Conservation (phyloP, 208 protist genomes). For the Kentomonas sorsogonicus region DNA sequence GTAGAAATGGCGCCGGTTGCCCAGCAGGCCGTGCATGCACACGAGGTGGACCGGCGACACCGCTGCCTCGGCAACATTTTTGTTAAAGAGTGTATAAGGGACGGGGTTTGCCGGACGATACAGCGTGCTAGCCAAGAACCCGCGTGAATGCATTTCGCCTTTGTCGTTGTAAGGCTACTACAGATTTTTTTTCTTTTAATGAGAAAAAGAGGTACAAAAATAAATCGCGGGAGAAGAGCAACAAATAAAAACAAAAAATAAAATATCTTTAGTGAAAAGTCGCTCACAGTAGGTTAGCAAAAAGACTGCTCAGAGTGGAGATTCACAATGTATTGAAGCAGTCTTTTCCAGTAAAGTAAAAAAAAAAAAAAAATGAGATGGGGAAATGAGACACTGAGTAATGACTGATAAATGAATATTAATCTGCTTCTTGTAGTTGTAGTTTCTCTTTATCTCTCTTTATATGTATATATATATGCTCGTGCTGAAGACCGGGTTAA, state of each 20-base stretch:
- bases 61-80: constrained; percentile 12
- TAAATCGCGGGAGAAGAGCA: constrained; percentile 2
- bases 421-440: not conserved
- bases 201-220: constrained; percentile 8
- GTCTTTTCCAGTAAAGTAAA: not conserved
- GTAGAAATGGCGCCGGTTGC: constrained; percentile 29
- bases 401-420: no score
- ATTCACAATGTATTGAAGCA: no score
- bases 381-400: no score
- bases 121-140: constrained; percentile 14
- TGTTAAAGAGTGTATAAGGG: constrained; percentile 12
- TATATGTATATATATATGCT: no score
- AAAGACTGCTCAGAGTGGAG: no score
- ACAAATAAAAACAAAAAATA: not conserved
- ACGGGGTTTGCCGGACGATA: constrained; percentile 15
- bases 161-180: not conserved
- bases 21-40: constrained; percentile 43
- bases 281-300: no score
- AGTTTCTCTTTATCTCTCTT: not conserved
- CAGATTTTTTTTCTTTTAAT: constrained; percentile 4
- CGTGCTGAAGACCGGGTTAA: no score
- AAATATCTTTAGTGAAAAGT: not conserved
- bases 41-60: constrained; percentile 32
- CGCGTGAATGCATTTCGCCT: not conserved
- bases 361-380: not conserved